Conservation (phyloP, 441 rosid genomes). For the Breynia disticha region DNA sequence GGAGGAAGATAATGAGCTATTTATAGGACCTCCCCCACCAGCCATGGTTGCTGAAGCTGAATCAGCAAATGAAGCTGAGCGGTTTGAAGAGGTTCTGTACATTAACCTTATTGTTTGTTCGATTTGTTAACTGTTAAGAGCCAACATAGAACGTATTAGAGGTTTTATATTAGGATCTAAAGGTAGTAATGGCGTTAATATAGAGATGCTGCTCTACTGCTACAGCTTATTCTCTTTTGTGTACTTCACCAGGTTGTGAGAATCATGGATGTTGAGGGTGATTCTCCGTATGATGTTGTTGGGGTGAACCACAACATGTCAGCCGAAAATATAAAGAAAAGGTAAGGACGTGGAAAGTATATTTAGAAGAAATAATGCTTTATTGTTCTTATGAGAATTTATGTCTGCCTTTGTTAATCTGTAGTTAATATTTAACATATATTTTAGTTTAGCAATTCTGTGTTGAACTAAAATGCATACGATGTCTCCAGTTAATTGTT, state of each 20-base stretch:
- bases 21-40: conserved; percentile 89
- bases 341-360: conserved; percentile 25
- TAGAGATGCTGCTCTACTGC: too few species aligned
- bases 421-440: too few species aligned
- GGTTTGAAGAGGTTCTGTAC: conserved; percentile 73
- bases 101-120: conserved; percentile 2
- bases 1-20: conserved; percentile 68
- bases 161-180: too few species aligned
- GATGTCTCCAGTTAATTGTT: too few species aligned
- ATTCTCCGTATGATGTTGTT: conserved; percentile 65
- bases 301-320: conserved; percentile 72
- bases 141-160: too few species aligned
- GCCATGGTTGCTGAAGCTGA: conserved; percentile 89
- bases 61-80: conserved; percentile 88
- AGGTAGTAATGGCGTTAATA: too few species aligned
- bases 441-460: too few species aligned
- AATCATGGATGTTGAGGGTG: conserved; percentile 63
- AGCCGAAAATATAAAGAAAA: conserved; percentile 74
- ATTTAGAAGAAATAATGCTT: background rate
- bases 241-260: conserved; percentile 56
- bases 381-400: too few species aligned
- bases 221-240: conserved; percentile 7
- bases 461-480: too few species aligned
- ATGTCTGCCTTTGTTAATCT: too few species aligned
- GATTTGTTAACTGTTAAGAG: too few species aligned